phyloP scores from a whole-genome alignment of 352 stramenopile species.

The Thraustochytrium sp. region DNA sequence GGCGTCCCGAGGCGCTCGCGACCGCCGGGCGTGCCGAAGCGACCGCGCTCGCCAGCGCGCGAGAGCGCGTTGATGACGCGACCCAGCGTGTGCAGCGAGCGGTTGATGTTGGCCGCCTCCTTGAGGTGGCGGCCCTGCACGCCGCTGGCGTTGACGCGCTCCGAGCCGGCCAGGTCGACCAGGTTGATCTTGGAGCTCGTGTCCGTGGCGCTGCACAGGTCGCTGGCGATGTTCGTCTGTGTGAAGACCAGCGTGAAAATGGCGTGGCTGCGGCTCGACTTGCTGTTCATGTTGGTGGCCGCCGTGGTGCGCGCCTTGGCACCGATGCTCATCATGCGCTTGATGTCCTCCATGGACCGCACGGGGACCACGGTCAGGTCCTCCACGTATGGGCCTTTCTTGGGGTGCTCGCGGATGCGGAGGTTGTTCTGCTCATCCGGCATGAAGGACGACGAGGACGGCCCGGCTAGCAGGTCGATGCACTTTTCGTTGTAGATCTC shows the following conservation, averaged over 20 bases:
- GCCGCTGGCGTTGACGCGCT: constrained; percentile 67
- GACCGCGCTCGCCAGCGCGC: neutral
- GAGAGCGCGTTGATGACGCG: constrained; percentile 65
- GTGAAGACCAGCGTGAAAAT: constrained; percentile 44
- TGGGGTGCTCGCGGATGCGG: constrained; percentile 12
- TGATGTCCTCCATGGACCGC: neutral
- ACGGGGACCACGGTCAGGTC: constrained; percentile 15
- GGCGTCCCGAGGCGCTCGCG: too few relatives aligned
- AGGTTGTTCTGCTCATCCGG: neutral
- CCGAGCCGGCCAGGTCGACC: constrained; percentile 72
- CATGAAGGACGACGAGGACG: too few relatives aligned
- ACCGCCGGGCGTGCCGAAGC: neutral
- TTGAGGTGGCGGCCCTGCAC: constrained; percentile 77
- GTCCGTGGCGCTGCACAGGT: constrained; percentile 30
- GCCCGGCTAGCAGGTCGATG: constrained; percentile 69
- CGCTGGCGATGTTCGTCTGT: constrained; percentile 19
- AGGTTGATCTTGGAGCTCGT: constrained; percentile 59
- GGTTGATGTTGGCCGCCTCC: constrained; percentile 84
- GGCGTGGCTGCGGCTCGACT: constrained; percentile 34
- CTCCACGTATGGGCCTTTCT: constrained; percentile 23
- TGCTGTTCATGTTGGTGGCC: constrained; percentile 42
- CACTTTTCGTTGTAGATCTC: constrained; percentile 88
- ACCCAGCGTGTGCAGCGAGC: constrained; percentile 76
- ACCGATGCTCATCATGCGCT: constrained; percentile 18
- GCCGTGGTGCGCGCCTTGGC: neutral